These are phyloP conservation scores for Eucommia ulmoides DNA, from an alignment of 257 asterid genomes.

Conservation along the genomic window DNA sequence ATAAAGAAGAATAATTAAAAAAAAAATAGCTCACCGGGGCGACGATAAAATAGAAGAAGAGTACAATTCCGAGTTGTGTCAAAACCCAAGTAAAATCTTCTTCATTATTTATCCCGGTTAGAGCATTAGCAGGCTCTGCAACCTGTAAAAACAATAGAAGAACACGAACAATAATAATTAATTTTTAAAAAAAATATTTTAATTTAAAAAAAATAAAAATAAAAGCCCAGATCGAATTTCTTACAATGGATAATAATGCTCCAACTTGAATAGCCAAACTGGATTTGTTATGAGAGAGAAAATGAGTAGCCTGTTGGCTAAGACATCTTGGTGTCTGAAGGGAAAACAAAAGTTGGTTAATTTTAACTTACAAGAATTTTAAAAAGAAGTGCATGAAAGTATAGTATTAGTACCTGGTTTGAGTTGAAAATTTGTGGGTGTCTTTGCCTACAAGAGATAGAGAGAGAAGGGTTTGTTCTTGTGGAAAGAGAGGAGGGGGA, in stretches of 20 bases:
- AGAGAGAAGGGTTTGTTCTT: conserved; percentile 13
- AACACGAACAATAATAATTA: neutral
- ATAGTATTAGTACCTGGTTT: conserved; percentile 15
- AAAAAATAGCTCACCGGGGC: conserved; percentile 38
- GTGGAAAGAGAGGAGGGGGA: conserved; percentile 20
- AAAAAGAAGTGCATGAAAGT: neutral
- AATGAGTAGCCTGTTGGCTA: too few relatives aligned
- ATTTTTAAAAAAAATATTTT: too few relatives aligned
- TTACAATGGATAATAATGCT: conserved; percentile 47
- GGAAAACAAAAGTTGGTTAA: too few relatives aligned
- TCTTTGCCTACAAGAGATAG: conserved; percentile 18
- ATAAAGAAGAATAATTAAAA: too few relatives aligned
- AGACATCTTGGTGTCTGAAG: too few relatives aligned
- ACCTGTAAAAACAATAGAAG: conserved; percentile 17
- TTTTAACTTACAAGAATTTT: neutral
- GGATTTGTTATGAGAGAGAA: conserved; percentile 16
- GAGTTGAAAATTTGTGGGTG: conserved; percentile 10
- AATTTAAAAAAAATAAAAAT: too few relatives aligned
- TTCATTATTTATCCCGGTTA: conserved; percentile 54
- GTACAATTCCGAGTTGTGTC: conserved; percentile 56
- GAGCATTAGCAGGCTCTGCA: conserved; percentile 58
- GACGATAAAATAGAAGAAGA: conserved; percentile 63
- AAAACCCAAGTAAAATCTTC: conserved; percentile 45
- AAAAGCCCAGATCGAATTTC: neutral
- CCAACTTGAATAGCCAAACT: conserved; percentile 49